phyloP scores from a whole-genome alignment of 2,329 filamentous ascomycete genomes.

The Spiromastix sp. region DNA sequence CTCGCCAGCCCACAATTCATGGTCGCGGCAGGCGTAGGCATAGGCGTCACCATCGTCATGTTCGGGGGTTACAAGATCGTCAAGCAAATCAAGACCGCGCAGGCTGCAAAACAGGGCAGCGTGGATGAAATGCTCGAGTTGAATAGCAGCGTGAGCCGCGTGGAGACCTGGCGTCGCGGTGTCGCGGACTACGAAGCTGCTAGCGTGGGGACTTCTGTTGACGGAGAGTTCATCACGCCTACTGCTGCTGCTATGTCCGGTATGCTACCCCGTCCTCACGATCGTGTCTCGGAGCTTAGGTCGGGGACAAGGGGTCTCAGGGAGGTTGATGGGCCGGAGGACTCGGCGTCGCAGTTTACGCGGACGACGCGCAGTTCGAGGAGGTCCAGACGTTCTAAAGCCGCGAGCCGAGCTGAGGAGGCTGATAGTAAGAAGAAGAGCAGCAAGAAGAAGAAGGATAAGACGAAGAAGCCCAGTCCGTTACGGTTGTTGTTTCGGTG shows the following conservation, averaged over 20 bases:
- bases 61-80: constrained; percentile 97
- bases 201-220: constrained; percentile 50
- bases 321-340: constrained; percentile 9
- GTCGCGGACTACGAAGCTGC: constrained; percentile 48
- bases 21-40: constrained; percentile 77
- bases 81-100: constrained; percentile 58
- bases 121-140: constrained; percentile 37
- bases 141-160: constrained; percentile 41
- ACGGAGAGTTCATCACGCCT: constrained; percentile 56
- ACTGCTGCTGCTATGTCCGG: constrained; percentile 41
- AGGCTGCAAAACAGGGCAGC: constrained; percentile 15
- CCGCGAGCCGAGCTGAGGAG: constrained; percentile 15
- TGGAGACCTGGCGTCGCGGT: constrained; percentile 54
- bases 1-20: constrained; percentile 87
- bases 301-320: constrained; percentile 10
- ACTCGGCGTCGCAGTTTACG: constrained; percentile 8
- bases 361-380: constrained; percentile 11
- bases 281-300: constrained; percentile 20
- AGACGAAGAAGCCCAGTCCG: constrained; percentile 30
- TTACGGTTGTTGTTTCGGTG: constrained; percentile 16
- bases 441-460: constrained; percentile 19
- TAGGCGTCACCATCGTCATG: constrained; percentile 90
- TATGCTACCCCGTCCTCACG: constrained; percentile 23
- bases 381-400: constrained; percentile 13
- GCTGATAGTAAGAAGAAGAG: constrained; percentile 18